Percentiles rank a stretch among this genome's conserved stretches.
Evolutionary conservation across 176 grass and related monocot species (phyloP).

Genomic region (Aegilops sharonensis): DNA sequence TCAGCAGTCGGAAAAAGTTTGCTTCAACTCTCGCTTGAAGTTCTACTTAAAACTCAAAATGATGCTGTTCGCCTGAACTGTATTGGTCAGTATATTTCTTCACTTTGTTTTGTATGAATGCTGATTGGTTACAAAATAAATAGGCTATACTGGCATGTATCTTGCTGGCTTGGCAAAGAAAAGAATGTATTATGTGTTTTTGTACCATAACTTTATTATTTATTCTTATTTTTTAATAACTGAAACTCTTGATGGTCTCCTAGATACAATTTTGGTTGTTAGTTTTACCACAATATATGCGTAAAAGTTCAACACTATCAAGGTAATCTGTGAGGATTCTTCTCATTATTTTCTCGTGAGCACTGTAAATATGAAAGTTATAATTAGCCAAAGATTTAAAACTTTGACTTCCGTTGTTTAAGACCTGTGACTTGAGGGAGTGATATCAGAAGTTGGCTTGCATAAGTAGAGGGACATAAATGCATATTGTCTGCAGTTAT

Average conservation of each 20-base stretch:
- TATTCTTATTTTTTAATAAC: background rate
- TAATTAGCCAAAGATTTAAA: slow-evolving; percentile 7
- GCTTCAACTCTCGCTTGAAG: slow-evolving; percentile 68
- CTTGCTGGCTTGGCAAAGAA: background rate
- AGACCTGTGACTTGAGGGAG: background rate
- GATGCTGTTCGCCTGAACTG: slow-evolving; percentile 85
- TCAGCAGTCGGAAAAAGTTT: slow-evolving; percentile 41
- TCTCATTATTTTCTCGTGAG: background rate
- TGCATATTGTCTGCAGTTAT: slow-evolving; percentile 13
- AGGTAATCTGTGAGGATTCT: slow-evolving; percentile 2
- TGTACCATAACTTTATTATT: background rate
- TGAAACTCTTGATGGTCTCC: background rate
- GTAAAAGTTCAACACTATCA: background rate
- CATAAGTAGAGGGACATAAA: background rate
- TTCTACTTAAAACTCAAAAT: slow-evolving; percentile 87
- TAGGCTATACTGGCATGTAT: background rate
- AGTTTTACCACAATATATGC: slow-evolving; percentile 7
- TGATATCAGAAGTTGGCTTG: background rate
- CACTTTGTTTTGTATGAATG: background rate
- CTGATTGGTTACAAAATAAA: background rate
- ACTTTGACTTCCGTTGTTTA: slow-evolving; percentile 11
- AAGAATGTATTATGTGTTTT: background rate
- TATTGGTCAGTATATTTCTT: slow-evolving; percentile 64
- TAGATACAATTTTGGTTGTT: slow-evolving; percentile 16
- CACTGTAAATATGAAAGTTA: slow-evolving; percentile 11